Evolutionary conservation across 2,329 filamentous ascomycete genomes (phyloP), one percentile per base, ranked within the genome.

Genomic region (Phyllachora maydis): DNA sequence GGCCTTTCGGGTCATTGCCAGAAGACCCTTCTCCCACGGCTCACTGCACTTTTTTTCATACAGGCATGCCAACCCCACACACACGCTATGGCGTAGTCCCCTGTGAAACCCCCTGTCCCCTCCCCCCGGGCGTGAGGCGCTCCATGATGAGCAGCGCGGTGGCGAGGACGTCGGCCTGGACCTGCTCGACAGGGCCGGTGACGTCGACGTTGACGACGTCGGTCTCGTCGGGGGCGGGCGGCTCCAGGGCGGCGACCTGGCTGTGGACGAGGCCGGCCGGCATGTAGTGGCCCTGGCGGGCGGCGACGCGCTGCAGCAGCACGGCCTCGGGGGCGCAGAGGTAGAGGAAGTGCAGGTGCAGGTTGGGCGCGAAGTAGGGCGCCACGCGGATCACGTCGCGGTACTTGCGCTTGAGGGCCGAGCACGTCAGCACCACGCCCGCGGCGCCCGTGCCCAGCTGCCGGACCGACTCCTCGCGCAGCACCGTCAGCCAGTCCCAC

Each of bases 351-450:
- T 93, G 85, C 23, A 95, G 66, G 30, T 65, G 56, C n/a, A 83
- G 64, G 26, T 64, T 61, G 26, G 69, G 65, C 32, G 70, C 59
- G 45, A 74, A 75, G 52, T 83, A 82, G 10, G 70, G 69, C 6
- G 77, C 77, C 6, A 83, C 70, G 16, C 78, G 68, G 43, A 88
- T 79, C 31, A 85, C 77, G 39, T 98, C 88, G 36, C 88, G 73
- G 57, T 98, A 98, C 52, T 91, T 93, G 46, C 78, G 77, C 60
- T 95, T 95, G 25, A 98, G 63, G 2, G 85, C 88, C 8, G 81
- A 92, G 60, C 88, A 98, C 25, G 88, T 92, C 30, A 98, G 65
- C 23, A 98, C 78, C n/a, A 93, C 88, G 23, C 81, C 74, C 15
- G 61, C 51, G 11, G 64, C 58, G 18, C 69, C 67, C 23, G 46